These are phyloP conservation scores for Beta macrorhiza DNA, from an alignment of 179 eudicot species.

Conservation along the genomic window DNA sequence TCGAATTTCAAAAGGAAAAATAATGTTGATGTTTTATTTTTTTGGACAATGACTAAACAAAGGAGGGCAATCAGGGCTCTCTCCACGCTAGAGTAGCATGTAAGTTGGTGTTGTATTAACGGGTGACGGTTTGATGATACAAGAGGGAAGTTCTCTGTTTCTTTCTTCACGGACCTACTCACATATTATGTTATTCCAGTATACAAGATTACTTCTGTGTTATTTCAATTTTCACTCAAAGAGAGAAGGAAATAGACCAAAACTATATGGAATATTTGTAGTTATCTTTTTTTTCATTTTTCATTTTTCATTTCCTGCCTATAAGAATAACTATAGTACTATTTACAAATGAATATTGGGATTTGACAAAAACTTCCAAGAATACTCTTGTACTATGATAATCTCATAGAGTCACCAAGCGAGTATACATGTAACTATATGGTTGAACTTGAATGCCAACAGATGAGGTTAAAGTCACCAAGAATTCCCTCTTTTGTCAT, in stretches of 20 bases:
- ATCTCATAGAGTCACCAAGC: not conserved
- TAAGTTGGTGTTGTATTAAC: too few species aligned
- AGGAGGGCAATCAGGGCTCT: too few species aligned
- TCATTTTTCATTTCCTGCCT: not conserved
- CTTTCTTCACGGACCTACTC: too few species aligned
- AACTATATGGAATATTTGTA: not conserved
- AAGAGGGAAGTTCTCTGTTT: too few species aligned
- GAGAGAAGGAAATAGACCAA: not conserved
- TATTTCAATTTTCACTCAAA: too few species aligned
- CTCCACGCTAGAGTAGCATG: too few species aligned
- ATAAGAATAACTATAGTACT: not conserved
- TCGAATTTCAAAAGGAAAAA: too few species aligned
- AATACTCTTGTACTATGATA: not conserved
- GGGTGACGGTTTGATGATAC: too few species aligned
- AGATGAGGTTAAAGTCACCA: constrained; percentile 4
- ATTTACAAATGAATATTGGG: constrained; percentile 30
- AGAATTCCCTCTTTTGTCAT: constrained; percentile 11
- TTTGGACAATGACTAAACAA: too few species aligned
- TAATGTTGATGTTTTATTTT: too few species aligned
- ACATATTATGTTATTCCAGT: too few species aligned
- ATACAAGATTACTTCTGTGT: not conserved
- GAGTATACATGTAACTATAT: not conserved
- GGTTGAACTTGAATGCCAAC: not conserved
- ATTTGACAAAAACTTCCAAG: not conserved
- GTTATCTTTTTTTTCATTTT: not conserved